Evolutionary conservation across 352 stramenopile species (phyloP), one percentile per base, ranked within the genome.

Genomic region (Phytophthora colocasiae): DNA sequence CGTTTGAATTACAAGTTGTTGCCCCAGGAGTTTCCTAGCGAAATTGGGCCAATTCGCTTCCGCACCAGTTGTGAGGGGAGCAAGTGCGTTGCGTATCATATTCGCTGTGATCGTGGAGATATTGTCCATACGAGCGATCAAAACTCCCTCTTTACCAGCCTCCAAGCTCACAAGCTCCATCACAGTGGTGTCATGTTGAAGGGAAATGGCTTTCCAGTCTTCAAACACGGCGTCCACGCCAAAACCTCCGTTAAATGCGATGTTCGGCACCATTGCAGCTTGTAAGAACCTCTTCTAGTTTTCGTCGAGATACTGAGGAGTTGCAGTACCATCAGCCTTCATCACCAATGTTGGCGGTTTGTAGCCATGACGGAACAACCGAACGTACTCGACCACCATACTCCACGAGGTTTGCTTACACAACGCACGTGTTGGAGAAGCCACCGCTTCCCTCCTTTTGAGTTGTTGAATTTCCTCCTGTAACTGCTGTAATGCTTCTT

Each of bases 121-220:
- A 15, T 17, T 19, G 12, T 52, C 10, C 12, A 52, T 24, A 22
- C 17, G 14, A 14, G 46, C 46, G 4, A 34, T 39, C 5, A 52
- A 10, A 7, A 19, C 27, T 8, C 27, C 46, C 22, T 22, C 3
- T 2, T 22, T 26, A 2, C 15, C 46, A 6, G 34, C 14, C 11
- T 52, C 46, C 24, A 52, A 14, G 12, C 46, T 26, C 26, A 52
- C 12, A 10, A 52, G 46, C 8, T 52, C 26, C 15, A n/a, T 17
- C 4, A 22, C 27, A 2, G n/a, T 39, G 27, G 12, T 26, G 19
- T 38, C 14, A 31, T 39, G 46, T 39, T 39, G 45, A 14, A 39
- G 26, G 6, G 45, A 39, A 8, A 52, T 26, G 24, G 22, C 34
- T 52, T 9, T 39, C 46, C 46, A 52, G 6, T 52, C 46, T 52